Conservation (phyloP, 495 filamentous ascomycete species). For the Xanthoparmelia taractica region DNA sequence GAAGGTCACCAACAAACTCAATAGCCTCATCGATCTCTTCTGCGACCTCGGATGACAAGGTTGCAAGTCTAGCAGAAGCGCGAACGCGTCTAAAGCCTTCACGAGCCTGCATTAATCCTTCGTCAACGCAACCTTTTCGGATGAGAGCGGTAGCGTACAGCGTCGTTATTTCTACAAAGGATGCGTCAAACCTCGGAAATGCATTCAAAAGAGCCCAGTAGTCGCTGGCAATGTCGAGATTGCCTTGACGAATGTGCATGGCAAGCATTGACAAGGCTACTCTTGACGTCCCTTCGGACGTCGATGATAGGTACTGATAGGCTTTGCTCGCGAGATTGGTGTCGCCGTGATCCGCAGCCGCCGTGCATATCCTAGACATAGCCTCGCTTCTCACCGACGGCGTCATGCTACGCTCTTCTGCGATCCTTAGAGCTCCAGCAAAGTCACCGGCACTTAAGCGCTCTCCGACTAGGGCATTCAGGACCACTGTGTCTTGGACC, state of each 20-base stretch:
- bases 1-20: conserved; percentile 60
- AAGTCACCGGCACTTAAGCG: conserved; percentile 56
- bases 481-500: conserved; percentile 63
- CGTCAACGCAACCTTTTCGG: conserved; percentile 67
- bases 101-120: conserved; percentile 67
- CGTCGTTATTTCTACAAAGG: conserved; percentile 74
- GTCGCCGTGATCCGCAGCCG: conserved; percentile 74
- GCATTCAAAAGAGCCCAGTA: conserved; percentile 67
- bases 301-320: conserved; percentile 47
- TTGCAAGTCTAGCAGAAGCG: conserved; percentile 30
- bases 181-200: conserved; percentile 39
- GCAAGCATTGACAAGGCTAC: conserved; percentile 81
- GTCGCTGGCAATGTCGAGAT: conserved; percentile 63
- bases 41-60: conserved; percentile 42
- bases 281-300: conserved; percentile 43
- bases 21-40: conserved; percentile 84
- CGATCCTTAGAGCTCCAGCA: conserved; percentile 58
- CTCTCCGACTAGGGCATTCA: conserved; percentile 66
- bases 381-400: conserved; percentile 44
- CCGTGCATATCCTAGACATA: conserved; percentile 51
- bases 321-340: conserved; percentile 60
- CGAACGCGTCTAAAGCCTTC: conserved; percentile 77
- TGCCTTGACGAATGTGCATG: conserved; percentile 69
- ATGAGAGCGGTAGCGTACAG: conserved; percentile 82
- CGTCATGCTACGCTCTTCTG: conserved; percentile 44